Base-by-base conservation (phyloP, 176 grass and related monocot species). In the Lolium multiflorum region DNA sequence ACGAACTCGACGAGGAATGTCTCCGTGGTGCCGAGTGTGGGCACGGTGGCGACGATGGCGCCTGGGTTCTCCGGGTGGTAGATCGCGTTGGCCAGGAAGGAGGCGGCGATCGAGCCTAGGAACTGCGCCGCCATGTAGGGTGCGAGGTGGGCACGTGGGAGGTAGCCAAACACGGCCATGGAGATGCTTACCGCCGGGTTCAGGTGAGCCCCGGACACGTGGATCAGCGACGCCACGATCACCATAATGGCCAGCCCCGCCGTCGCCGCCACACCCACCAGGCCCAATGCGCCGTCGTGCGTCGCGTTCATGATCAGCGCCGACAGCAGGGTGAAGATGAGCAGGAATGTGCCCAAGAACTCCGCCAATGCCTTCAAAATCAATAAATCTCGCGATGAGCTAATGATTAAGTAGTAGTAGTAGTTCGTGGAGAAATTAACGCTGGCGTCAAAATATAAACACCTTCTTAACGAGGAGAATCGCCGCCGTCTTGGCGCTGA, bases 281-380 rank as follows among this genome's bases (percentile, higher is more conserved):
- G 48, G 17, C 89, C 88, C 44, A 85, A 82, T 2, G 28, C 74
- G 21, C 85, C 92, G 3, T 20, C 46, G 74, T 83, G 84, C 56
- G 15, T 83, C 11, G 79, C 77, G 75, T 96, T 83, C 22, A 75
- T 69, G 61, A 93, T 93, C n/a, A 92, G 46, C 14, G 91, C 82
- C 9, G 94, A 90, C 0, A 88, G 56, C 9, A 92, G 44, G 38
- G 56, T 41, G 81, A 96, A 96, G 55, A 96, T 56, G 16, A 96
- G 84, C 16, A 96, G 62, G 88, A 92, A 96, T 3, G 94, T 92
- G 9, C 91, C 91, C 39, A 96, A 10, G 51, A 96, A 88, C 82
- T 96, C 94, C 0, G 94, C 87, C 9, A 16, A 8, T 20, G 91
- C 71, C 91, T 95, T 2, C 15, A 59, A 64, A 1, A 63, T 0